Percentiles rank a stretch among this genome's conserved stretches.
These are phyloP conservation scores for Lentinus tigrinus DNA, from an alignment of 768 basidiomycete species.

Conservation along the genomic window DNA sequence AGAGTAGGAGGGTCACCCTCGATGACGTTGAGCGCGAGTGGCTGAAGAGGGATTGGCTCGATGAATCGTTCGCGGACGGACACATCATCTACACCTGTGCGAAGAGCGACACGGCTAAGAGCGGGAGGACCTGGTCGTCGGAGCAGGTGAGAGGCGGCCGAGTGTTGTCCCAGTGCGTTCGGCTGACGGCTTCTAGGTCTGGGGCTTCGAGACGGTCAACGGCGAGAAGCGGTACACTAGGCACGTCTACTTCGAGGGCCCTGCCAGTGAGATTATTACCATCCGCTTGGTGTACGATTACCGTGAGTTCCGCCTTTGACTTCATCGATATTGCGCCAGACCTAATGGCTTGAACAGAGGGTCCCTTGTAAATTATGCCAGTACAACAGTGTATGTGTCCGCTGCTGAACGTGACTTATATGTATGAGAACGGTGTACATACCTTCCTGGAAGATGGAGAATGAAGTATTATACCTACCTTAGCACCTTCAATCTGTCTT, in stretches of 20 bases:
- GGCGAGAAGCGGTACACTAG: slow-evolving; percentile 61
- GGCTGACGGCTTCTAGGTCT: slow-evolving; percentile 37
- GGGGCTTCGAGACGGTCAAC: slow-evolving; percentile 64
- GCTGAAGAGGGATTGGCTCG: slow-evolving; percentile 43
- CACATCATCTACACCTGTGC: slow-evolving; percentile 37
- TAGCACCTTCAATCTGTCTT: slow-evolving; percentile 12
- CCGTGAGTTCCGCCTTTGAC: slow-evolving; percentile 39
- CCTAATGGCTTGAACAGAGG: slow-evolving; percentile 11
- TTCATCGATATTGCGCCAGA: not conserved
- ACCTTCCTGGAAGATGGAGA: slow-evolving; percentile 2
- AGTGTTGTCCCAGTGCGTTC: slow-evolving; percentile 22
- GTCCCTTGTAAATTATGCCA: slow-evolving; percentile 4
- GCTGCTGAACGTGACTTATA: not conserved
- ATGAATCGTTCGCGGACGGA: slow-evolving; percentile 35
- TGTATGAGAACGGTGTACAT: slow-evolving; percentile 12
- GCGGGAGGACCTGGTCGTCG: slow-evolving; percentile 57
- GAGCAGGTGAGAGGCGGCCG: slow-evolving; percentile 48
- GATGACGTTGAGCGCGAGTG: slow-evolving; percentile 34
- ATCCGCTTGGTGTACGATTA: slow-evolving; percentile 67
- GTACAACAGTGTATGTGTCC: not conserved
- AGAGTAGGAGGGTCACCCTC: slow-evolving; percentile 28
- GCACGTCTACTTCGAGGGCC: slow-evolving; percentile 62
- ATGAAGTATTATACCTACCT: slow-evolving; percentile 3
- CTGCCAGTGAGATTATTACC: slow-evolving; percentile 54
- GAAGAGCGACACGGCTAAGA: slow-evolving; percentile 65